A percentile compares a stretch with the other conserved stretches of the same genome.
Evolutionary conservation across 2,329 filamentous ascomycete species (phyloP).

Genomic region (Exophiala sp.): DNA sequence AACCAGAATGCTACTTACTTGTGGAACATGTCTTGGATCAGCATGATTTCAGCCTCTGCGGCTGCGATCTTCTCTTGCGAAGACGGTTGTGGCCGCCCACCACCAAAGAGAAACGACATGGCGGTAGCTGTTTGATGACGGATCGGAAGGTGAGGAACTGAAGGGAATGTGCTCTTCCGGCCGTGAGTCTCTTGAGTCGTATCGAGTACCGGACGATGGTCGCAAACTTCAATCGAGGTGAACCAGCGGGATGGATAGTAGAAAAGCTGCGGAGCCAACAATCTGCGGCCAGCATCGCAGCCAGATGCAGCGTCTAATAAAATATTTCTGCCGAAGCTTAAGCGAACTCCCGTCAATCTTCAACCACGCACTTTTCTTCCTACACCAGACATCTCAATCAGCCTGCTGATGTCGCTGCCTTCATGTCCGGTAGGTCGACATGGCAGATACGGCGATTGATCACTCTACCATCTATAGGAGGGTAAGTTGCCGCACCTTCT

Average conservation of each 20-base stretch:
- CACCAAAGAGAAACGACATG: slow-evolving; percentile 70
- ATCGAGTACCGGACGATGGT: too few relatives aligned
- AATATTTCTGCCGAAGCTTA: slow-evolving; percentile 30
- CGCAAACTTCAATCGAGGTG: too few relatives aligned
- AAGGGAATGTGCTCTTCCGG: neutral
- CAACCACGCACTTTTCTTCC: neutral
- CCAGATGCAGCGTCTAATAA: neutral
- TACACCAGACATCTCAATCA: neutral
- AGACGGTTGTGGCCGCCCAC: slow-evolving; percentile 70
- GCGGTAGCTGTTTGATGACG: slow-evolving; percentile 29
- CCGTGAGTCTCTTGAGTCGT: too few relatives aligned
- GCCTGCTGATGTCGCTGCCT: slow-evolving; percentile 26
- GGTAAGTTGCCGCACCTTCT: slow-evolving; percentile 32
- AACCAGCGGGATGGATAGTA: too few relatives aligned
- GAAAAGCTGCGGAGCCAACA: slow-evolving; percentile 3
- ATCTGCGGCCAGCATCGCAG: neutral
- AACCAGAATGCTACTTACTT: slow-evolving; percentile 55
- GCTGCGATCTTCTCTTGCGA: slow-evolving; percentile 96
- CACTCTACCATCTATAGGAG: slow-evolving; percentile 15
- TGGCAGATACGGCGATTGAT: slow-evolving; percentile 34
- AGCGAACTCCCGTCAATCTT: slow-evolving; percentile 16
- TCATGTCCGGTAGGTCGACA: slow-evolving; percentile 39
- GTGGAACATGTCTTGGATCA: slow-evolving; percentile 97
- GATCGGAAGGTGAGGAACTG: neutral
- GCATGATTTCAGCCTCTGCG: slow-evolving; percentile 90